Base-by-base conservation (phyloP, 2,329 filamentous ascomycete species). In the Pseudopithomyces maydicus region DNA sequence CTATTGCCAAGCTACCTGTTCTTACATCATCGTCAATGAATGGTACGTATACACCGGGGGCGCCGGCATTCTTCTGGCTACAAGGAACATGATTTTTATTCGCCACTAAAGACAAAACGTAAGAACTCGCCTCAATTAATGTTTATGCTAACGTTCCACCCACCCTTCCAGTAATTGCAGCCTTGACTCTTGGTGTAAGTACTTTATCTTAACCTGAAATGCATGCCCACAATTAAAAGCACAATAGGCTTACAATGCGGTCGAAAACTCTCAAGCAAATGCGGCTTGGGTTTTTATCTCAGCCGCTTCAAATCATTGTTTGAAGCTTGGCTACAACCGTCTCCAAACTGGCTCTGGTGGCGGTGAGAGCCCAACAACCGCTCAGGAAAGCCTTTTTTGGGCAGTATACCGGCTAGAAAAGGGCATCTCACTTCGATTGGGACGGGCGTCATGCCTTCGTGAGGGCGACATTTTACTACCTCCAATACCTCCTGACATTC, bases 281-380 rank as follows among this genome's bases (percentile, higher is more conserved):
- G 35, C 60, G 33, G 74, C 75, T 12, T 78, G 74, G 74, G 72
- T 56, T 2, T 68, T 74, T 23, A 73, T 78, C 19, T 76, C 75
- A 2, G 58, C 61, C 15, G 75, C 77, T 7, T 55, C 68, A 8
- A 69, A 66, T 32, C 47, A 72, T 3, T 77, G 72, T 38, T 67
- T 74, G 23, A 75, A 65, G 0, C 47, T 77, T 0, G 67, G 72
- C 12, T 74, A 73, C 20, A 72, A 77, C 54, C 67, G 62, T 10
- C 47, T 15, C 33, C 55, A 22, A 2, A 19, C 43, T 5, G 6
- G 11, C 36, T 44, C 39, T 45, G 53, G 56, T 8, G 45, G 17
- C 48, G 19, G 53, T 10, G 6, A 39, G 44, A 2, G 42, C 8
- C 22, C 15, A 15, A 55, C 47, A 19, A 36, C 32, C 19, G 38